Evolutionary conservation across 139 green algal genomes (phyloP).

Genomic region (Auxenochlorella protothecoides): DNA sequence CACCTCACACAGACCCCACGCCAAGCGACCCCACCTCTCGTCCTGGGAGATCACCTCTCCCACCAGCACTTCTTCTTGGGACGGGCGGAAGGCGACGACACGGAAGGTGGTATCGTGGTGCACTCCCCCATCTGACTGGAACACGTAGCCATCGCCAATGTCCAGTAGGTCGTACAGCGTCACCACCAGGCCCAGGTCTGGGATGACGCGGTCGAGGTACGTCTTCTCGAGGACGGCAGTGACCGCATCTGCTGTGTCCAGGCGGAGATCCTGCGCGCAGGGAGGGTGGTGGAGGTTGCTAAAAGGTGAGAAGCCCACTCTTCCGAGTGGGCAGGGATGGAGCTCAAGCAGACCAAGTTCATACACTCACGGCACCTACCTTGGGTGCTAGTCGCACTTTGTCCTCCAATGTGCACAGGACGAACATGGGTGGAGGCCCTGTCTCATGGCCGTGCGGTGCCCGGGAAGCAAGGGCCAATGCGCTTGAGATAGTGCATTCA

Average conservation of each 20-base stretch:
- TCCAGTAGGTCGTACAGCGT: conserved; percentile 78
- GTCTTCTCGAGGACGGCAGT: conserved; percentile 50
- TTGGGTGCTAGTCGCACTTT: conserved; percentile 58
- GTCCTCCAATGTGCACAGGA: conserved; percentile 52
- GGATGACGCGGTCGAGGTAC: conserved; percentile 64
- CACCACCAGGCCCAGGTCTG: conserved; percentile 64
- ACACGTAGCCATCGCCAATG: conserved; percentile 70
- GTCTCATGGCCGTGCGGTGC: too few relatives aligned
- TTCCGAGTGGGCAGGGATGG: not conserved
- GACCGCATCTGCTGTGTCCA: conserved; percentile 50
- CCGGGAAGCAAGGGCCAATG: too few relatives aligned
- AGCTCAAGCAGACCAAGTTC: not conserved
- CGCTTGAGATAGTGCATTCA: too few relatives aligned
- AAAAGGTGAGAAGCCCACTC: not conserved
- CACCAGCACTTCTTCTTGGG: not conserved
- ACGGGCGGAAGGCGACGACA: conserved; percentile 53
- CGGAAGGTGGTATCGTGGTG: conserved; percentile 67
- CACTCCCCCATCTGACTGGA: conserved; percentile 64
- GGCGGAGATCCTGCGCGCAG: conserved; percentile 42
- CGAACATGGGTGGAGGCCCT: conserved; percentile 49
- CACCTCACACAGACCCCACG: too few relatives aligned
- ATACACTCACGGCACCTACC: conserved; percentile 3
- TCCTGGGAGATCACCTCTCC: conserved; percentile 11
- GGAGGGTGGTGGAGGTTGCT: not conserved
- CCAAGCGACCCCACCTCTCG: too few relatives aligned